Conservation (phyloP, 2,329 filamentous ascomycete species). For the Aplosporella prunicola region DNA sequence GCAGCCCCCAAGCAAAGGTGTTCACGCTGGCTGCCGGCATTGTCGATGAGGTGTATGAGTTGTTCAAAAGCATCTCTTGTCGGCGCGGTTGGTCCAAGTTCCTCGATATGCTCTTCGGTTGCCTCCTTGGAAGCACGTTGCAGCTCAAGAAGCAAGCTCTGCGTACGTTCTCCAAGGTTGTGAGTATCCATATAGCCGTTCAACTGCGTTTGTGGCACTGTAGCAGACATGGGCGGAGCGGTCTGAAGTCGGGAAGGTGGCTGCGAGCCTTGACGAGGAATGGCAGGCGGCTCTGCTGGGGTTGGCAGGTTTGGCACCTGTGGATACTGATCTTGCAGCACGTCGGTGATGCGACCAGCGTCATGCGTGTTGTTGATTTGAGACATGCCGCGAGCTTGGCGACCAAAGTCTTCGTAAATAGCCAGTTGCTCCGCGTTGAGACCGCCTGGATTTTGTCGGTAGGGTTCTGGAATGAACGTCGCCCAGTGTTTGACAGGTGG, state of each 20-base stretch:
- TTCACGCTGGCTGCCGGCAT: slow-evolving; percentile 46
- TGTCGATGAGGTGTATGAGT: slow-evolving; percentile 44
- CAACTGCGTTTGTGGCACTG: slow-evolving; percentile 39
- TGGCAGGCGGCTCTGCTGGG: slow-evolving; percentile 51
- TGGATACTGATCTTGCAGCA: slow-evolving; percentile 52
- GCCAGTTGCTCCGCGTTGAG: slow-evolving; percentile 87
- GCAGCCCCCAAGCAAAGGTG: slow-evolving; percentile 47
- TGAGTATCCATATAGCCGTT: slow-evolving; percentile 53
- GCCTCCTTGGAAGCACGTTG: slow-evolving; percentile 48
- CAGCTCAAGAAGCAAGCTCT: slow-evolving; percentile 47
- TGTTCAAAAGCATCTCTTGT: slow-evolving; percentile 52
- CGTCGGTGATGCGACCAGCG: slow-evolving; percentile 49
- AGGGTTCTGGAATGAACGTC: slow-evolving; percentile 87
- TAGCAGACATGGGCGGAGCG: slow-evolving; percentile 21
- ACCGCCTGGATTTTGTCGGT: slow-evolving; percentile 72
- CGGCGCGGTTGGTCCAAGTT: slow-evolving; percentile 44
- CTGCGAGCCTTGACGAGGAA: slow-evolving; percentile 49
- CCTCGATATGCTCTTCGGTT: slow-evolving; percentile 48
- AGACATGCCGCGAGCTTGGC: slow-evolving; percentile 62
- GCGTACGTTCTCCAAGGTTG: slow-evolving; percentile 44
- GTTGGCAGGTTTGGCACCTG: slow-evolving; percentile 52
- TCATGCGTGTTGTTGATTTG: slow-evolving; percentile 50
- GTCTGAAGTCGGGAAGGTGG: slow-evolving; percentile 36
- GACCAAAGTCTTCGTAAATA: slow-evolving; percentile 93
- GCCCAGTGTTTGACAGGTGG: slow-evolving; percentile 80